phyloP scores from a whole-genome alignment of 2,329 filamentous ascomycete species.

The Exophiala mesophila region DNA sequence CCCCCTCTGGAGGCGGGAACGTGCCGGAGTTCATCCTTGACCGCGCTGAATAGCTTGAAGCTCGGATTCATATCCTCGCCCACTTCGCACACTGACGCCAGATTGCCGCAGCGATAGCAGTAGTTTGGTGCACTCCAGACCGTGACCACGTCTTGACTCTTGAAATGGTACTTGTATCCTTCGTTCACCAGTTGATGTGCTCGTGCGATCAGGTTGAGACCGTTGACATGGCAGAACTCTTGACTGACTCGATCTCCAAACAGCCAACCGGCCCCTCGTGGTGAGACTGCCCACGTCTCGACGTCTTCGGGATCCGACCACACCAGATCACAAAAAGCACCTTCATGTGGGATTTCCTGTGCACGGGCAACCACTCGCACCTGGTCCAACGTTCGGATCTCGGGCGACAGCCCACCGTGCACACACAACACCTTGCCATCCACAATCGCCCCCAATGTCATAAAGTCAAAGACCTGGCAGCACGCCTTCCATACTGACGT shows the following conservation, averaged over 20 bases:
- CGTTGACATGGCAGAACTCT: slow-evolving; percentile 74
- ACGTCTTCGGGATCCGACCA: slow-evolving; percentile 72
- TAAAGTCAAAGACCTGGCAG: slow-evolving; percentile 73
- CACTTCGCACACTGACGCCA: slow-evolving; percentile 81
- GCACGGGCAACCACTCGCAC: slow-evolving; percentile 69
- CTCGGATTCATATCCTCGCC: slow-evolving; percentile 78
- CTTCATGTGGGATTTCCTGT: slow-evolving; percentile 72
- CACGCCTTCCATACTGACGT: slow-evolving; percentile 75
- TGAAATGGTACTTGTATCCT: slow-evolving; percentile 88
- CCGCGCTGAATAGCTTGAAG: slow-evolving; percentile 60
- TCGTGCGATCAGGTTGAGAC: slow-evolving; percentile 64
- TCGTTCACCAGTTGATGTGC: slow-evolving; percentile 73
- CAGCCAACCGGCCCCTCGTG: slow-evolving; percentile 61
- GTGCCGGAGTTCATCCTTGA: slow-evolving; percentile 44
- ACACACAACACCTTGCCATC: slow-evolving; percentile 70
- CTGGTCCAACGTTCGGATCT: slow-evolving; percentile 70
- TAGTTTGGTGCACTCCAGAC: slow-evolving; percentile 90
- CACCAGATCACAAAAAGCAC: slow-evolving; percentile 70
- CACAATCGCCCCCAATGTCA: slow-evolving; percentile 67
- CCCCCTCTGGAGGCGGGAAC: slow-evolving; percentile 41
- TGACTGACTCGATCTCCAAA: slow-evolving; percentile 68
- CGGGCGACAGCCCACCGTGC: slow-evolving; percentile 66
- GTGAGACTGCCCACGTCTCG: slow-evolving; percentile 65
- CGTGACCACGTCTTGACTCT: slow-evolving; percentile 85
- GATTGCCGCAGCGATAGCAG: slow-evolving; percentile 81